A percentile compares a stretch with the other conserved stretches of the same genome.
Conservation (phyloP, 1,139 yeast species). For the Yamadazyma pseudoaaseri region DNA sequence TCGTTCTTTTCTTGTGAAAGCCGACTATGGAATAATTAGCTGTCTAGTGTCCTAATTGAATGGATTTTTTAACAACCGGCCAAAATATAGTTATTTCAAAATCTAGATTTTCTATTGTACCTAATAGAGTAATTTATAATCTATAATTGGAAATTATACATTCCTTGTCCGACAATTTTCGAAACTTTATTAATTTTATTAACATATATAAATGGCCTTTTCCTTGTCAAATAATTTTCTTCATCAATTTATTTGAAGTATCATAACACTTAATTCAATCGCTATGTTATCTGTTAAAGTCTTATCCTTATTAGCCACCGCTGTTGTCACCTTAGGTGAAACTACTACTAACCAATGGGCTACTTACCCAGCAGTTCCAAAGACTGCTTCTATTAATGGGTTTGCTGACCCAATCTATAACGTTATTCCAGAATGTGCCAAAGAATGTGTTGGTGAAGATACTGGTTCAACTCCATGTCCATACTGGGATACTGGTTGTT, state of each 20-base stretch:
- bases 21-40: background rate
- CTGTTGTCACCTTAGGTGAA: conserved; percentile 14
- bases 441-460: conserved; percentile 36
- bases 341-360: conserved; percentile 15
- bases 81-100: background rate
- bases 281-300: conserved; percentile 15
- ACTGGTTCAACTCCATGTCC: conserved; percentile 46
- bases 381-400: conserved; percentile 51
- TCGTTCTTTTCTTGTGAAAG: conserved; percentile 1
- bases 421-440: conserved; percentile 44
- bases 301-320: conserved; percentile 12
- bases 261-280: conserved; percentile 9
- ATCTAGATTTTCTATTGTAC: conserved; percentile 1
- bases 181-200: background rate
- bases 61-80: background rate
- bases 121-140: background rate
- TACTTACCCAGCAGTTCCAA: conserved; percentile 48
- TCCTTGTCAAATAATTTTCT: background rate
- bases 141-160: conserved; percentile 3
- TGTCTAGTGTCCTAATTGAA: background rate
- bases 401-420: conserved; percentile 50
- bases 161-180: background rate
- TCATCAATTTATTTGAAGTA: background rate
- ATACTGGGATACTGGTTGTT: conserved; percentile 55
- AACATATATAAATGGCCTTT: background rate